Percentiles rank a stretch among this genome's conserved stretches.
phyloP scores from a whole-genome alignment of 2,329 filamentous ascomycete genomes.

The Sclerotinia glacialis region DNA sequence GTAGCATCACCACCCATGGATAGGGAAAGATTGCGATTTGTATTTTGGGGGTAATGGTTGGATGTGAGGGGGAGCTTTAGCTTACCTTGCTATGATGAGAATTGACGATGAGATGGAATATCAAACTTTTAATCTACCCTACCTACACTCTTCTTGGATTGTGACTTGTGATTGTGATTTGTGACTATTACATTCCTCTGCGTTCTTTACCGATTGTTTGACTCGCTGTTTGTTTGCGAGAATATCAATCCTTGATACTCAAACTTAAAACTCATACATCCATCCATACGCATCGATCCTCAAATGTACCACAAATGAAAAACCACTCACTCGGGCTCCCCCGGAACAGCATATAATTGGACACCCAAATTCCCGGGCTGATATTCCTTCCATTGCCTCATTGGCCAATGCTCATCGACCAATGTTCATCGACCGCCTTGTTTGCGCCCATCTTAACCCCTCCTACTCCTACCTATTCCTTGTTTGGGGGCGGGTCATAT shows the following conservation, averaged over 20 bases:
- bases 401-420: too few species aligned
- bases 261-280: too few species aligned
- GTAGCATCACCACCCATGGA: constrained; percentile 16
- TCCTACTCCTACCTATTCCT: too few species aligned
- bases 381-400: neutral
- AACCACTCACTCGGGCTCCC: neutral
- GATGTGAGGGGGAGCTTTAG: neutral
- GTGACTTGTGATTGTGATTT: neutral
- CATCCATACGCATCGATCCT: neutral
- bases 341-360: neutral
- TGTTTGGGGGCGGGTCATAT: too few species aligned
- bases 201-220: neutral
- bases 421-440: too few species aligned
- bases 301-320: neutral
- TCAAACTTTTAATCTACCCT: neutral
- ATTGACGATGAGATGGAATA: neutral
- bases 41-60: constrained; percentile 1
- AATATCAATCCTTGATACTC: neutral
- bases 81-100: neutral
- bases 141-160: neutral
- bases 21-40: constrained; percentile 12
- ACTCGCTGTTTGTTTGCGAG: neutral
- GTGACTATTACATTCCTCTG: neutral
- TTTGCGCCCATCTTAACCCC: neutral
- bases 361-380: neutral